Evolutionary conservation across 2,329 filamentous ascomycete genomes (phyloP), one percentile per base, ranked within the genome.

Genomic region (Metarhizium humberi): DNA sequence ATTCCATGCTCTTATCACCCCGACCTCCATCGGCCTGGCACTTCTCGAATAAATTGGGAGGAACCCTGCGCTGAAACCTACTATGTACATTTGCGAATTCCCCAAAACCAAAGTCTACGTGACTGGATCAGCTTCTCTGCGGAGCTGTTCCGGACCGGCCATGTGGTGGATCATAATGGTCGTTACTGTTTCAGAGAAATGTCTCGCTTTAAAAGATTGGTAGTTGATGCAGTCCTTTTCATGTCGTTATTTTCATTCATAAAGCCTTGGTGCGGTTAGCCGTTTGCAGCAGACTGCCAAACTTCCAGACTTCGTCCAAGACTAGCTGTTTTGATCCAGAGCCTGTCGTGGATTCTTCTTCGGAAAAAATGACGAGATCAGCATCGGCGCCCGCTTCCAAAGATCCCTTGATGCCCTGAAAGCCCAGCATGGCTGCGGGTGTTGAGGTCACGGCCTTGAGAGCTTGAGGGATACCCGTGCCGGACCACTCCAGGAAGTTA

Each of bases 231-330:
- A 13, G 4, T 51, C 6, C 45, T 50, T 52, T 53, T 36, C 20
- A 6, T 51, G 45, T 32, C 54, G 30, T 52, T 7, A 29, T 38
- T 20, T 6, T 49, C 50, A 52, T 42, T 48, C 32, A 47, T 32
- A 18, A 25, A 13, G 25, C n/a, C 29, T 32, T 55, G 42, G 30
- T 40, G 48, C 32, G 58, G 16, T 61, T 59, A 25, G 62, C 56
- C 42, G 61, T 63, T 53, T 63, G 64, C 25, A 86, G 77, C 60
- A 75, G 74, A 40, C 71, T 71, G 6, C 88, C 87, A 73, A 90
- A 90, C 71, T 91, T 91, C 87, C 87, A 91, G 20, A 90, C 87
- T 69, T 89, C 81, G 57, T 89, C 85, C n/a, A 91, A 75, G 11
- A 79, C 73, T 45, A 92, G 71, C 56, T 75, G 77, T 58, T 70